These are phyloP conservation scores for Camelina sativa DNA, from an alignment of 345 rosid species.

Conservation along the genomic window DNA sequence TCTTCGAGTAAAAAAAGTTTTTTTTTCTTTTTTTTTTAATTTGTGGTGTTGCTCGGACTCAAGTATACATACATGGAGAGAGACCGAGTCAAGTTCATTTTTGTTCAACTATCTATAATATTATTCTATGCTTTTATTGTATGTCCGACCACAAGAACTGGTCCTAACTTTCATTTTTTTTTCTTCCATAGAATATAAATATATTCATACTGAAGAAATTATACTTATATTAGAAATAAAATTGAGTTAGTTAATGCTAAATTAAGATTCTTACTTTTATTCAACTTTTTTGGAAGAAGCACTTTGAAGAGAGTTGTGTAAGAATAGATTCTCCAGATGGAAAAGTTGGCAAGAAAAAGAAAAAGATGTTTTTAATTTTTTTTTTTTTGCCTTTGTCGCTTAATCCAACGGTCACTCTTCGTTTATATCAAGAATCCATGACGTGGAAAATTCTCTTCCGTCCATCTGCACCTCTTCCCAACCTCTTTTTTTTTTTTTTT, in stretches of 20 bases:
- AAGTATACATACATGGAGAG: slow-evolving; percentile 13
- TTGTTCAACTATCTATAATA: slow-evolving; percentile 19
- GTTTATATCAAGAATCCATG: slow-evolving; percentile 5
- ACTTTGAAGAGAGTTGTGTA: slow-evolving; percentile 38
- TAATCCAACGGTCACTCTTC: slow-evolving; percentile 27
- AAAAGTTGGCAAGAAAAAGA: slow-evolving; percentile 36
- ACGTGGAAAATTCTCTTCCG: slow-evolving; percentile 34
- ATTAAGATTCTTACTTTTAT: slow-evolving; percentile 32
- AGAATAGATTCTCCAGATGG: slow-evolving; percentile 47
- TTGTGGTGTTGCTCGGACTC: slow-evolving; percentile 26
- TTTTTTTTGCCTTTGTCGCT: background rate
- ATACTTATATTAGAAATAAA: background rate
- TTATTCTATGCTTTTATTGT: slow-evolving; percentile 33
- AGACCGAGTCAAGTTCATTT: slow-evolving; percentile 1
- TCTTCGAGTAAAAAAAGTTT: background rate
- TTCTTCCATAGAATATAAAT: slow-evolving; percentile 17
- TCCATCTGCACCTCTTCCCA: slow-evolving; percentile 20
- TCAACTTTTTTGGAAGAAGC: slow-evolving; percentile 13
- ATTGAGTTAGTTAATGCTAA: slow-evolving; percentile 28
- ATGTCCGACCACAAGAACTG: slow-evolving; percentile 39
- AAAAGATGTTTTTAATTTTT: background rate
- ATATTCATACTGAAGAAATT: background rate
- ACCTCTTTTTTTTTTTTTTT: slow-evolving; percentile 26
- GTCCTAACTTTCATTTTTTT: slow-evolving; percentile 29
- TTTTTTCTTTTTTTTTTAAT: background rate